Evolutionary conservation across 1,139 yeast species (phyloP).

Genomic region (Sugiyamaella paludigena): DNA sequence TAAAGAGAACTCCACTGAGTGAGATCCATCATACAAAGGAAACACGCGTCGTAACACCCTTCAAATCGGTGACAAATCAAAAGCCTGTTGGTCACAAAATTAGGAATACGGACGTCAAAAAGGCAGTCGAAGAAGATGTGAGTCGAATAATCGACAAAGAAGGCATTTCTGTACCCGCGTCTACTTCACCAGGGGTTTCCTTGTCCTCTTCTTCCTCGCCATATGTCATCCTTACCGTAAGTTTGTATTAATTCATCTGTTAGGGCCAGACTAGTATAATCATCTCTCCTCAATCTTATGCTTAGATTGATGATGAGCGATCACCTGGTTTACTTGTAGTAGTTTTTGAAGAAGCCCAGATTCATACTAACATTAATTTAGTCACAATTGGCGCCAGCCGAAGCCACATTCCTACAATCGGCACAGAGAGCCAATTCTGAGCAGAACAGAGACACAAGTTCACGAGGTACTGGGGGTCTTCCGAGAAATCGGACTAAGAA

Average conservation of each 20-base stretch:
- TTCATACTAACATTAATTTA: neutral
- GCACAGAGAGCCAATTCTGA: conserved; percentile 1
- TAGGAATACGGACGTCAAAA: too few species aligned
- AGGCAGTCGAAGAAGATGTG: too few species aligned
- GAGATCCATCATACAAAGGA: neutral
- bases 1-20: conserved; percentile 4
- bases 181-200: neutral
- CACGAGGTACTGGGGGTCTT: neutral
- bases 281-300: too few species aligned
- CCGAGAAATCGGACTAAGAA: conserved; percentile 13
- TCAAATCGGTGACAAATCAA: too few species aligned
- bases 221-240: conserved; percentile 11
- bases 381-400: conserved; percentile 16
- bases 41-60: too few species aligned
- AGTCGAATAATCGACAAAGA: too few species aligned
- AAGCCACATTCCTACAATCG: neutral
- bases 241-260: neutral
- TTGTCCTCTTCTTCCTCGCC: conserved; percentile 1
- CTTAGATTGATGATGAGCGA: too few species aligned
- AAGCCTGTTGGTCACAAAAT: too few species aligned
- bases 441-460: neutral
- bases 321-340: too few species aligned
- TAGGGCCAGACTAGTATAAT: too few species aligned
- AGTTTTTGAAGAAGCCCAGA: too few species aligned
- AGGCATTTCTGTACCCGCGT: too few species aligned